These are phyloP conservation scores for Macrolepiota albuminosa DNA, from an alignment of 768 basidiomycete species.

Conservation along the genomic window DNA sequence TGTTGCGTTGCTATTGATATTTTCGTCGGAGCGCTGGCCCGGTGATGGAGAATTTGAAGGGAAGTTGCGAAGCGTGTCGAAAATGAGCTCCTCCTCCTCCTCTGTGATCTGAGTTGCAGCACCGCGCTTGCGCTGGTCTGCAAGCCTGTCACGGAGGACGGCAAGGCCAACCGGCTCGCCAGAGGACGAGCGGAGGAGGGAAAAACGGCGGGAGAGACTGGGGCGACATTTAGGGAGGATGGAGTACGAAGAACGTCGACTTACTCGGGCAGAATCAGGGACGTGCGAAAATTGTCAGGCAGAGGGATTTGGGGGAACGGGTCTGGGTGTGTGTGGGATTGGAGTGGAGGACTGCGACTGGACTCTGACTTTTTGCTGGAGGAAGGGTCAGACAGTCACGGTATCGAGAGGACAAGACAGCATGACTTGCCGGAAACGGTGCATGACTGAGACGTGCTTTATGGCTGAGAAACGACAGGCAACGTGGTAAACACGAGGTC, in stretches of 20 bases:
- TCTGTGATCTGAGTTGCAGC: conserved; percentile 66
- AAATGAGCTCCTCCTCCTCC: conserved; percentile 81
- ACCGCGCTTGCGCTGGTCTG: conserved; percentile 72
- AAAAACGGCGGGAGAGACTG: conserved; percentile 81
- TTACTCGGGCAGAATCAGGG: conserved; percentile 82
- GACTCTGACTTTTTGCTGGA: conserved; percentile 76
- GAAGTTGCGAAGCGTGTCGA: conserved; percentile 61
- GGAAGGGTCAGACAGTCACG: conserved; percentile 19
- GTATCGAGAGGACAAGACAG: conserved; percentile 17
- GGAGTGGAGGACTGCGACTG: conserved; percentile 38
- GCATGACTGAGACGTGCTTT: conserved; percentile 38
- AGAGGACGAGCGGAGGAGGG: conserved; percentile 64
- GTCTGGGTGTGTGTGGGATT: conserved; percentile 28
- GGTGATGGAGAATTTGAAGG: conserved; percentile 28
- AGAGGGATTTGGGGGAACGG: conserved; percentile 58
- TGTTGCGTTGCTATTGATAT: conserved; percentile 19
- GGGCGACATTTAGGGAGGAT: conserved; percentile 8
- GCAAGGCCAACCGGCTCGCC: conserved; percentile 65
- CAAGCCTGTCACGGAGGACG: conserved; percentile 60
- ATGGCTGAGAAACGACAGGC: conserved; percentile 37
- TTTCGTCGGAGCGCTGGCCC: conserved; percentile 32
- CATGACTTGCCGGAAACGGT: conserved; percentile 74
- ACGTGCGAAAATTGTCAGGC: conserved; percentile 77
- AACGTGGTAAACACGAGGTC: conserved; percentile 81
- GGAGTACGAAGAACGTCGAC: conserved; percentile 20